Base-by-base conservation (phyloP, 2,329 filamentous ascomycete genomes). In the Lecanosticta acicola region DNA sequence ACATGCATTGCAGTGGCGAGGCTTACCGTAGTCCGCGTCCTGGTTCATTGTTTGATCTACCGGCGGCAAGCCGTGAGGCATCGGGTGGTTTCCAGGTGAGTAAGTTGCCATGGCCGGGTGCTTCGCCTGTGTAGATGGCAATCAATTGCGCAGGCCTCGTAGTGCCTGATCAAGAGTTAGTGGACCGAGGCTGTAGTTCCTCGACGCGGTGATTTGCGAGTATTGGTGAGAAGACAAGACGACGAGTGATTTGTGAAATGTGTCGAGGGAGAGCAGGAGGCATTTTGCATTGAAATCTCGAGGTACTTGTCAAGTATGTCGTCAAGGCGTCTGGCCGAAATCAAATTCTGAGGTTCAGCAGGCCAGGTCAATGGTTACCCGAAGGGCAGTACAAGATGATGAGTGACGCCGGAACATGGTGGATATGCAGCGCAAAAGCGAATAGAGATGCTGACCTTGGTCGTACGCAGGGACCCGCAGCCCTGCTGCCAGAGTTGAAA, bases 401-500 rank as follows among this genome's bases (percentile, higher is more conserved):
- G 40, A 44, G 45, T 50, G 47, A 52, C 45, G 42, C 40, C 38
- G 40, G 41, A 18, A 46, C 29, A 47, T 39, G 32, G 39, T 18
- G 13, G 18, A 26, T 32, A 21, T 40, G 46, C 9, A 18, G 7
- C 16, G 42, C 21, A 32, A 42, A 48, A 5, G 47, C 52, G 52
- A 52, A 50, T 48, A 43, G 40, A 35, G 45, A 13, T 37, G 54
- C 51, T 47, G 38, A 56, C 54, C 49, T 49, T 37, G 32, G 54
- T 56, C 29, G 54, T 41, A 56, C 54, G 45, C 51, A 51, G 46
- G 39, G 50, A 49, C 43, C 41, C 48, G 49, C 42, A 38, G 33
- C 41, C 48, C 39, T 46, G 49, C 41, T 47, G 41, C 43, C 37
- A 39, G 37, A 21, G 20, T 34, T 50, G 52, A 53, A 53, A 52